These are phyloP conservation scores for Pseudogymnoascus sp. DNA, from an alignment of 2,329 filamentous ascomycete genomes.

Conservation along the genomic window DNA sequence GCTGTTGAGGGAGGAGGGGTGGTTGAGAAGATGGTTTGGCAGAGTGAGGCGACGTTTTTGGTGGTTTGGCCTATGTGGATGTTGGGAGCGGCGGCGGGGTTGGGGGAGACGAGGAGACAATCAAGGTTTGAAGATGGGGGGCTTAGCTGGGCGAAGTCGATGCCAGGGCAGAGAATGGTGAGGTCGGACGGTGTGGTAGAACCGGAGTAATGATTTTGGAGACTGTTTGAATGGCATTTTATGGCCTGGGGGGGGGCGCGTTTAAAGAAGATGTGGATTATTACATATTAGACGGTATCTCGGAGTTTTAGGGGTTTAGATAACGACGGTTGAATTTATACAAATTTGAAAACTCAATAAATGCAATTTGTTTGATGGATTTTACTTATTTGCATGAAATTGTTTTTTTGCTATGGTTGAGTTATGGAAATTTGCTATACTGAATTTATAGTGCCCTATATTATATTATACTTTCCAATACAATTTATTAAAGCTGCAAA, in stretches of 20 bases:
- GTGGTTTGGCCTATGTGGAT: not conserved
- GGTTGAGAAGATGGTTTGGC: slow-evolving; percentile 1
- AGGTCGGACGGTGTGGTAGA: not conserved
- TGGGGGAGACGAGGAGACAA: not conserved
- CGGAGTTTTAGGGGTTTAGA: not conserved
- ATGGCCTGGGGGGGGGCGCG: not conserved
- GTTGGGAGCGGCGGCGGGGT: not conserved
- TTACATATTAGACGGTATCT: not conserved
- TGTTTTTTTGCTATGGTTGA: not conserved
- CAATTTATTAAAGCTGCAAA: not conserved
- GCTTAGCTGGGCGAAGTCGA: not conserved
- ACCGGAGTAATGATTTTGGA: not conserved
- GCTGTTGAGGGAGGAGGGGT: not conserved
- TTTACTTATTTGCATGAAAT: not conserved
- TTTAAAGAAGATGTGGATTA: not conserved
- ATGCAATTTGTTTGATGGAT: not conserved
- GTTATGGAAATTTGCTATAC: not conserved
- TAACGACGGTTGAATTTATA: not conserved
- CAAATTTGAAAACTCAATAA: not conserved
- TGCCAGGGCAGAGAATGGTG: not conserved
- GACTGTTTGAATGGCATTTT: not conserved
- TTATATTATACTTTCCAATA: not conserved
- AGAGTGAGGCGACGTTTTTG: not conserved
- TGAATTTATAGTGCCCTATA: not conserved
- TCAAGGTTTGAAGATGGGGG: not conserved